phyloP scores from a whole-genome alignment of 2,329 filamentous ascomycete species.

The Colletotrichum orchidophilum region DNA sequence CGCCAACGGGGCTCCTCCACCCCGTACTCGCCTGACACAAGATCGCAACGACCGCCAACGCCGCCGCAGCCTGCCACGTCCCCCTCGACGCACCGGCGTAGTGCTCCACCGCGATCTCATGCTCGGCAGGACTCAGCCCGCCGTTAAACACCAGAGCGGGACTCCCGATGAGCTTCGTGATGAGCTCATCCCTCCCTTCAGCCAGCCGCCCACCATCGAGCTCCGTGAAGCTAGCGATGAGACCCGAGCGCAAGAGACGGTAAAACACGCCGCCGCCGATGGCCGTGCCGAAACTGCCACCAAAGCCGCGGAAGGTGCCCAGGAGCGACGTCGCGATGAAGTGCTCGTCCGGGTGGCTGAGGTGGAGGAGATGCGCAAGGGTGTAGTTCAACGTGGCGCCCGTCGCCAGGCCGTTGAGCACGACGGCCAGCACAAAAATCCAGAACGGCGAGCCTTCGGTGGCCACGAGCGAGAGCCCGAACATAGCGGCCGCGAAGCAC shows the following conservation, averaged over 20 bases:
- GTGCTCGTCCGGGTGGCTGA: slow-evolving; percentile 72
- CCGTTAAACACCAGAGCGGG: slow-evolving; percentile 59
- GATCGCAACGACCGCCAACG: slow-evolving; percentile 53
- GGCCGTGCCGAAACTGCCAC: slow-evolving; percentile 81
- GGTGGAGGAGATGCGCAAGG: slow-evolving; percentile 80
- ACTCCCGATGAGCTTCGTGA: slow-evolving; percentile 59
- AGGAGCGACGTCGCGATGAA: slow-evolving; percentile 81
- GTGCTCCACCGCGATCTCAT: slow-evolving; percentile 54
- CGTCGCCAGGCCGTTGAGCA: slow-evolving; percentile 76
- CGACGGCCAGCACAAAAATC: slow-evolving; percentile 68
- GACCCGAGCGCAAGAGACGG: slow-evolving; percentile 63
- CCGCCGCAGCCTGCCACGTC: slow-evolving; percentile 59
- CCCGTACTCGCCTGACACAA: slow-evolving; percentile 61
- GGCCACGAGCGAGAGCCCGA: slow-evolving; percentile 64
- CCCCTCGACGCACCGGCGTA: slow-evolving; percentile 57
- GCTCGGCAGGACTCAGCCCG: slow-evolving; percentile 52
- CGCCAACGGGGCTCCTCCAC: slow-evolving; percentile 56
- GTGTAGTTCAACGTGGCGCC: slow-evolving; percentile 83
- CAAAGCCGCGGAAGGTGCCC: slow-evolving; percentile 83
- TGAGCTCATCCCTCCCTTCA: slow-evolving; percentile 48
- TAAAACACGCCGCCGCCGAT: slow-evolving; percentile 82
- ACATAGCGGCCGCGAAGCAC: slow-evolving; percentile 69
- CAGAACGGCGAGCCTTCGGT: slow-evolving; percentile 59
- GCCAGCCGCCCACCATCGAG: slow-evolving; percentile 52
- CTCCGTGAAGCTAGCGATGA: slow-evolving; percentile 65